A percentile compares a stretch with the other conserved stretches of the same genome.
Conservation (phyloP, 805 yeast species). For the Candida endomychidarum region DNA sequence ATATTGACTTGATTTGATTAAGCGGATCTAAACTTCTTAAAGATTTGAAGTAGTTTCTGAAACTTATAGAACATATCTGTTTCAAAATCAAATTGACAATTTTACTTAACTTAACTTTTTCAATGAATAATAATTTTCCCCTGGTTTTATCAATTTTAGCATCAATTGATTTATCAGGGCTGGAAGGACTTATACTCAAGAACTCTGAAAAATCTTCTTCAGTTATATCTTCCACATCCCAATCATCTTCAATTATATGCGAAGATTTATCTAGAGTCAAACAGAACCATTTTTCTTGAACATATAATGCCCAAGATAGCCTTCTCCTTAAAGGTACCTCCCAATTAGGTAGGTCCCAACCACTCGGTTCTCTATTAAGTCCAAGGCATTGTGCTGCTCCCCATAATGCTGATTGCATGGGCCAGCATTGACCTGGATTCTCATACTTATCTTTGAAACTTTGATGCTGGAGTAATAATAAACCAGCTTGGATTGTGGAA, state of each 20-base stretch:
- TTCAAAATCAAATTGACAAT: slow-evolving; percentile 71
- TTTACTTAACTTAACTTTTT: slow-evolving; percentile 64
- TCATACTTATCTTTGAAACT: slow-evolving; percentile 27
- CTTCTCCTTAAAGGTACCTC: slow-evolving; percentile 84
- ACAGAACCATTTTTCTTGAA: slow-evolving; percentile 90
- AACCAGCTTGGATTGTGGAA: slow-evolving; percentile 88
- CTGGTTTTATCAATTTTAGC: slow-evolving; percentile 66
- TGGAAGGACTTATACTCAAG: slow-evolving; percentile 30
- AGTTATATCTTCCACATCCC: slow-evolving; percentile 69
- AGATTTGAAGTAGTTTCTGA: slow-evolving; percentile 43
- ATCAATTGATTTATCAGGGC: slow-evolving; percentile 26
- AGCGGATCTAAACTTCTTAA: slow-evolving; percentile 20
- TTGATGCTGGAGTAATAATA: slow-evolving; percentile 68
- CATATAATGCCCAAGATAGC: slow-evolving; percentile 91
- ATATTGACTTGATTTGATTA: slow-evolving; percentile 56
- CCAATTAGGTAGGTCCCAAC: slow-evolving; percentile 92
- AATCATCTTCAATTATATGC: slow-evolving; percentile 70
- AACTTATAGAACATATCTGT: slow-evolving; percentile 66
- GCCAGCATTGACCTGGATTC: slow-evolving; percentile 47
- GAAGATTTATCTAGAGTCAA: slow-evolving; percentile 80
- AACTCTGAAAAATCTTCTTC: slow-evolving; percentile 76
- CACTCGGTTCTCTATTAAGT: slow-evolving; percentile 78
- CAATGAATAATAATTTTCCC: slow-evolving; percentile 67
- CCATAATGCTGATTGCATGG: slow-evolving; percentile 77
- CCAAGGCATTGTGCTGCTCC: slow-evolving; percentile 89